Evolutionary conservation across 352 stramenopile genomes (phyloP), one percentile per base, ranked within the genome.

Genomic region (Phytopythium helicoides): DNA sequence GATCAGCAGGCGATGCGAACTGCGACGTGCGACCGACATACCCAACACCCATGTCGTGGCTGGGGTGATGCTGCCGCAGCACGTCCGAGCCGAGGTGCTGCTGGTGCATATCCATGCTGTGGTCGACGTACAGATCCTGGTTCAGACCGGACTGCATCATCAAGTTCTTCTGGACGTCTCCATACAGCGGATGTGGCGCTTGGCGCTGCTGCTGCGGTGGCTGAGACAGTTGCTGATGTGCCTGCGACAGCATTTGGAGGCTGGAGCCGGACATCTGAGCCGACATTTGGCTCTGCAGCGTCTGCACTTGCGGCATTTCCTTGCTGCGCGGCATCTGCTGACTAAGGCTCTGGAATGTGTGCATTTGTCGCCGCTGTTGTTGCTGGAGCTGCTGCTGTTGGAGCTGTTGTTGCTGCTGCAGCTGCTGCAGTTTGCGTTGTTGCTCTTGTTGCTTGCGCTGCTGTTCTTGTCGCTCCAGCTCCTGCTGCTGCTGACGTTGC

Each of bases 161-260:
- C 49, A 84, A 68, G 48, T 64, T 62, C 51, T 84, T 84, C 26
- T 70, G 59, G 21, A 84, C 64, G 21, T 84, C 73, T 14, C 73
- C 71, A 44, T 84, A 84, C 19, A 84, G 56, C 50, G 73, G 73
- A 42, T 84, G 73, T 46, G 80, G 68, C 18, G 16, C 60, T 51
- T 48, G 60, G 50, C 22, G 60, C 52, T 52, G 52, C 23, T 52
- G 46, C 18, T 52, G 71, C 40, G 80, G 28, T 33, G 28, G 72
- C 21, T 54, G 49, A n/a, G 62, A 54, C 6, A 71, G 64, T 18
- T 84, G 73, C 48, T 81, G 62, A 19, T 74, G 70, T 10, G 54
- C 25, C 36, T 55, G 76, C 9, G 62, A 53, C 14, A 79, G 50
- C 71, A 84, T 73, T 34, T 84, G 70, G 46, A 81, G 21, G 36